A percentile compares a stretch with the other conserved stretches of the same genome.
phyloP scores from a whole-genome alignment of 2,329 filamentous ascomycete genomes.

The Penicillium sp. region DNA sequence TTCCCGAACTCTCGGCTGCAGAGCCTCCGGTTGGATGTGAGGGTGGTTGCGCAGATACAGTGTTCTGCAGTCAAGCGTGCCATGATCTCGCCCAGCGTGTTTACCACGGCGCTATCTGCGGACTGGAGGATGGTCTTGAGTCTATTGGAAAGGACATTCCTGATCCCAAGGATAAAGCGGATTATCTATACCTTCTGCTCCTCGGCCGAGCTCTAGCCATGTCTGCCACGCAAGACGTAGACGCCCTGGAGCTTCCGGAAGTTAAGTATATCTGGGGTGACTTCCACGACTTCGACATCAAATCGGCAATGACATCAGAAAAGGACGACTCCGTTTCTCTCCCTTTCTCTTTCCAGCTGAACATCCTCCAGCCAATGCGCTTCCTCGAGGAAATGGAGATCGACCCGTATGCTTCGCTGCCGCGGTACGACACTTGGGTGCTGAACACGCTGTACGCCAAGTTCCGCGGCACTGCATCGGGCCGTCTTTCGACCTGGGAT shows the following conservation, averaged over 20 bases:
- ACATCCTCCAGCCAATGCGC: constrained; percentile 63
- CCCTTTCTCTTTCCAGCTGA: constrained; percentile 65
- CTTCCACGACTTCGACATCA: constrained; percentile 50
- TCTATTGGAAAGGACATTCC: constrained; percentile 63
- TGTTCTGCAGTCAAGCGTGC: constrained; percentile 65
- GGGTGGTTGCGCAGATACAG: constrained; percentile 58
- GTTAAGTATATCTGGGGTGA: constrained; percentile 70
- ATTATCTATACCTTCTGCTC: constrained; percentile 64
- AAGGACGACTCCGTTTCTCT: constrained; percentile 49
- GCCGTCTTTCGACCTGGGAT: constrained; percentile 74
- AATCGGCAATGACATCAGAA: constrained; percentile 10
- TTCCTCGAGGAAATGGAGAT: constrained; percentile 67
- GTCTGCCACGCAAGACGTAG: constrained; percentile 61
- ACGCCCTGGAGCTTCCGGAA: constrained; percentile 64
- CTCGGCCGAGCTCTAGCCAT: constrained; percentile 64
- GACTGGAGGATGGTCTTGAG: constrained; percentile 55
- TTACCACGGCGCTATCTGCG: constrained; percentile 65
- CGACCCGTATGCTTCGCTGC: constrained; percentile 58
- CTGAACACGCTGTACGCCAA: constrained; percentile 92
- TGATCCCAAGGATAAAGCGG: constrained; percentile 60
- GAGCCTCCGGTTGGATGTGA: constrained; percentile 52
- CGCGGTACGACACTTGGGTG: constrained; percentile 59
- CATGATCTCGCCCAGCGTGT: constrained; percentile 57
- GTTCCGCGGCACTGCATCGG: constrained; percentile 89
- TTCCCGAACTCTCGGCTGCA: constrained; percentile 61